Conservation (phyloP, 2,329 filamentous ascomycete species). For the Raffaelea deltoideospora region DNA sequence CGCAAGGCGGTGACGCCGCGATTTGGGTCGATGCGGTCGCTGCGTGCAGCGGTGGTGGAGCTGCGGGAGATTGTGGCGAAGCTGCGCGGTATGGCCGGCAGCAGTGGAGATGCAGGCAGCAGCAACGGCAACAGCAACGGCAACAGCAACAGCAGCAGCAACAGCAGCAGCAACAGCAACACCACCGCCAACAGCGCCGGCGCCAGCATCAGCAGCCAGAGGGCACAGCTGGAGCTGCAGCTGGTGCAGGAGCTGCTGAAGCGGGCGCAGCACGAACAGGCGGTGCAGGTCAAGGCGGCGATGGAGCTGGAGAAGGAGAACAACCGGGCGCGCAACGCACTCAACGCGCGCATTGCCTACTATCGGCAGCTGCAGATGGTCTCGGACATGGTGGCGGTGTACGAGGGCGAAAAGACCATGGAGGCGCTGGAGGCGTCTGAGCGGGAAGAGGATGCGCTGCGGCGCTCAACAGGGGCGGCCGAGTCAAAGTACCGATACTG, state of each 20-base stretch:
- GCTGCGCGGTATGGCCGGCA: too few species aligned
- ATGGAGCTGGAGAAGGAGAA: slow-evolving; percentile 50
- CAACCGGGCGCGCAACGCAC: slow-evolving; percentile 58
- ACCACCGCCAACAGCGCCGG: too few species aligned
- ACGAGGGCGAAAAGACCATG: slow-evolving; percentile 48
- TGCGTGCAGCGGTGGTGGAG: slow-evolving; percentile 56
- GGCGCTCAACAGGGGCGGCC: slow-evolving; percentile 42
- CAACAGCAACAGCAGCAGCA: slow-evolving; percentile 43
- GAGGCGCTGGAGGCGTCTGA: slow-evolving; percentile 25
- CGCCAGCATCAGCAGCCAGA: slow-evolving; percentile 12
- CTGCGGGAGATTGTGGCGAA: slow-evolving; percentile 45
- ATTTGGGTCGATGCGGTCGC: slow-evolving; percentile 33
- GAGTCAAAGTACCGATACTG: slow-evolving; percentile 64
- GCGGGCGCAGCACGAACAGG: slow-evolving; percentile 38
- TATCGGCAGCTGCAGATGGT: slow-evolving; percentile 81
- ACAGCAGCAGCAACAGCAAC: slow-evolving; percentile 34
- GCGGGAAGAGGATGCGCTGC: slow-evolving; percentile 32
- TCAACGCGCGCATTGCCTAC: slow-evolving; percentile 79
- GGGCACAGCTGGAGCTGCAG: slow-evolving; percentile 45
- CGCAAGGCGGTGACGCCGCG: slow-evolving; percentile 33
- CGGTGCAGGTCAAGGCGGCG: slow-evolving; percentile 33
- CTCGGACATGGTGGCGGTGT: slow-evolving; percentile 73
- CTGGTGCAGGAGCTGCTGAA: slow-evolving; percentile 51
- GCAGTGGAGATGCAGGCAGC: slow-evolving; percentile 37
- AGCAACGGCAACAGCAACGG: slow-evolving; percentile 33